These are phyloP conservation scores for Claviceps sp. DNA, from an alignment of 2,329 filamentous ascomycete species.

Conservation along the genomic window DNA sequence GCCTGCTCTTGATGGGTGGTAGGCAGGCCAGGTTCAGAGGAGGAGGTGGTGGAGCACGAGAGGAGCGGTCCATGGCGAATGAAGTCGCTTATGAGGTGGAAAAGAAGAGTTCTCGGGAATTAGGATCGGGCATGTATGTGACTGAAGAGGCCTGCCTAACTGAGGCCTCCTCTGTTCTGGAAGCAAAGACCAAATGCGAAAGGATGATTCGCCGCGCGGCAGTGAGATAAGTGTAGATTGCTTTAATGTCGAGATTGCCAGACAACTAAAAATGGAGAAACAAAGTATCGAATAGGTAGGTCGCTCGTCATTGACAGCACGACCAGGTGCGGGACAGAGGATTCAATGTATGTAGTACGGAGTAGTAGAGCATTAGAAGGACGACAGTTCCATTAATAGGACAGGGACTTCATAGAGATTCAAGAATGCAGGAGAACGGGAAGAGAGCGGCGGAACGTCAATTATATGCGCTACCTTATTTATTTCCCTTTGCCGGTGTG, in stretches of 20 bases:
- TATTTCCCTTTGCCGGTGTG: background rate
- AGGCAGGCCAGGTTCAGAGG: slow-evolving; percentile 6
- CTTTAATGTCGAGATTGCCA: too few species aligned
- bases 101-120: too few species aligned
- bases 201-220: too few species aligned
- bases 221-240: too few species aligned
- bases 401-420: too few species aligned
- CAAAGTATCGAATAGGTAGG: background rate
- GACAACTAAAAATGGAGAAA: background rate
- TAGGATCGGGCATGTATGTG: too few species aligned
- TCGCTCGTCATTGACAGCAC: background rate
- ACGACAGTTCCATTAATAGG: too few species aligned
- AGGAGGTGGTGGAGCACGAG: slow-evolving; percentile 6
- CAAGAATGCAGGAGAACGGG: background rate
- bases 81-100: background rate
- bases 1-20: slow-evolving; percentile 9
- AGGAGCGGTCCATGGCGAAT: slow-evolving; percentile 3
- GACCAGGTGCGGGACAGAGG: background rate
- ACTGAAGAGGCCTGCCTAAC: too few species aligned
- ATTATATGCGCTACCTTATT: background rate
- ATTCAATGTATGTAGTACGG: background rate
- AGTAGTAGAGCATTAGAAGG: too few species aligned
- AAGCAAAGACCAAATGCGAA: too few species aligned
- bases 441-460: background rate
- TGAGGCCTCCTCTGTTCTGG: too few species aligned